These are phyloP conservation scores for Cryptosporidium bovis DNA, from an alignment of 169 alveolate species.

Conservation along the genomic window DNA sequence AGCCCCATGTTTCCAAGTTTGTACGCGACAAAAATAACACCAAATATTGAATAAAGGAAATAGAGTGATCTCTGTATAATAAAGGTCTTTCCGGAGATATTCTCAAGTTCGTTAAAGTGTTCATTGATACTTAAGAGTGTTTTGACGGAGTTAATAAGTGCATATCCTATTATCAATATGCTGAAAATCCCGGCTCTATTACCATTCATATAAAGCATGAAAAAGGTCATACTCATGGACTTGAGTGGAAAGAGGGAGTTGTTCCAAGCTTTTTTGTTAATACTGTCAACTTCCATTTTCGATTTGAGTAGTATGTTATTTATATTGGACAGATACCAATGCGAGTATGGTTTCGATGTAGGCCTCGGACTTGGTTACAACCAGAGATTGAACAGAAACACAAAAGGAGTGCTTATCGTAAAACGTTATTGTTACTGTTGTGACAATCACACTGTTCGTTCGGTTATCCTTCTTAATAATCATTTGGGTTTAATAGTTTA, in stretches of 20 bases:
- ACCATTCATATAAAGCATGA: conserved; percentile 31
- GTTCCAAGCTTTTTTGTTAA: conserved; percentile 27
- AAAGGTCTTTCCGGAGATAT: not conserved
- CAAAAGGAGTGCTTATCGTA: too few relatives aligned
- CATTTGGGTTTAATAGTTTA: too few relatives aligned
- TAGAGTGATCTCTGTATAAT: not conserved
- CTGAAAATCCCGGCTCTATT: conserved; percentile 27
- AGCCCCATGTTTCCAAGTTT: conserved; percentile 30
- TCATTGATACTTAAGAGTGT: not conserved
- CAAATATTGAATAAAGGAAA: not conserved
- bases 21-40: not conserved
- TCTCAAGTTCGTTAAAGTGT: conserved; percentile 5
- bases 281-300: too few relatives aligned
- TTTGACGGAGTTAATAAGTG: conserved; percentile 10
- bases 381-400: too few relatives aligned
- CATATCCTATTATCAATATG: conserved; percentile 7
- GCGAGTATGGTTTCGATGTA: too few relatives aligned
- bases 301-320: not conserved
- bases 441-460: too few relatives aligned
- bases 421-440: too few relatives aligned
- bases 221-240: conserved; percentile 34
- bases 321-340: too few relatives aligned
- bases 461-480: too few relatives aligned
- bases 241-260: conserved; percentile 23
- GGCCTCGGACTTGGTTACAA: too few relatives aligned